phyloP scores from a whole-genome alignment of 257 asterid species.

The Cruciata laevipes region DNA sequence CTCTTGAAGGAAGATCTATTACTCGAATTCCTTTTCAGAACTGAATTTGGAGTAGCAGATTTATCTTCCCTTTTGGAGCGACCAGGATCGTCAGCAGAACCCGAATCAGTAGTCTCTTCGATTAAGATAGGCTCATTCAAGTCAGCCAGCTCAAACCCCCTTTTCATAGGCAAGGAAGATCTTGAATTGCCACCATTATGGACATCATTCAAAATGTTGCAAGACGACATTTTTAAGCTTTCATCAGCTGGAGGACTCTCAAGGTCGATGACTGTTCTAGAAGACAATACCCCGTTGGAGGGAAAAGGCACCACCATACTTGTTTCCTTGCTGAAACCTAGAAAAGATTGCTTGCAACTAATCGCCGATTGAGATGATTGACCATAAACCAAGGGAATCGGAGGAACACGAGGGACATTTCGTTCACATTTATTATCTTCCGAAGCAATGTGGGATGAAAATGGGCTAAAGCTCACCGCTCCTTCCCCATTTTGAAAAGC shows the following conservation, averaged over 20 bases:
- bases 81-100: constrained; percentile 13
- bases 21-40: constrained; percentile 14
- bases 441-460: constrained; percentile 21
- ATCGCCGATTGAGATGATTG: constrained; percentile 17
- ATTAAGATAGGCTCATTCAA: constrained; percentile 22
- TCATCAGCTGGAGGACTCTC: constrained; percentile 26
- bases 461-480: constrained; percentile 17
- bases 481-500: constrained; percentile 19
- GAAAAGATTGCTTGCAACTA: constrained; percentile 11
- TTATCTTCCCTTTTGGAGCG: constrained; percentile 10
- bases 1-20: constrained; percentile 20
- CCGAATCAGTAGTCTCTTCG: constrained; percentile 15
- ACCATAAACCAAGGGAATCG: constrained; percentile 18
- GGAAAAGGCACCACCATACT: constrained; percentile 15
- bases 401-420: constrained; percentile 27
- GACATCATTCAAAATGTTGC: constrained; percentile 7
- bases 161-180: constrained; percentile 13
- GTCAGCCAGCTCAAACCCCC: constrained; percentile 26
- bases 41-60: constrained; percentile 23
- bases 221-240: background rate
- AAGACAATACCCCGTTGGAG: constrained; percentile 11
- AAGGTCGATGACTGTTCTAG: constrained; percentile 20
- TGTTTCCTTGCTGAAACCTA: constrained; percentile 17
- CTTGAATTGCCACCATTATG: constrained; percentile 23
- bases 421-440: constrained; percentile 18